These are phyloP conservation scores for Cryphonectria naterciae DNA, from an alignment of 2,329 filamentous ascomycete species.

Conservation along the genomic window DNA sequence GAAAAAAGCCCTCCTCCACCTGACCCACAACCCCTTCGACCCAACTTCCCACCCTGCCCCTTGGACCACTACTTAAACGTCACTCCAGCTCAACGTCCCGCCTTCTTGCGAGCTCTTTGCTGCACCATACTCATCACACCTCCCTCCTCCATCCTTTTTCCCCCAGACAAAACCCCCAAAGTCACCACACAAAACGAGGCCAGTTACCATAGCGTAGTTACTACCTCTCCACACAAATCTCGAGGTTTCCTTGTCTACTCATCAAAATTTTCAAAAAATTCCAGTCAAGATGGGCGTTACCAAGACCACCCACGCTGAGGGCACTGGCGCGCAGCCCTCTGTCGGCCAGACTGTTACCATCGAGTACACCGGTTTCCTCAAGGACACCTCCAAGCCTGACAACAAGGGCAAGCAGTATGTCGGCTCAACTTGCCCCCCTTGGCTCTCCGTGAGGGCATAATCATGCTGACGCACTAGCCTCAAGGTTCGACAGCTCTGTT, in stretches of 20 bases:
- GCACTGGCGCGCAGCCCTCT: slow-evolving; percentile 65
- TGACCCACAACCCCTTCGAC: slow-evolving; percentile 22
- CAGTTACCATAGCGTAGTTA: slow-evolving; percentile 7
- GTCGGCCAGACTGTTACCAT: slow-evolving; percentile 78
- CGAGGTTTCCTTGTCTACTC: slow-evolving; percentile 19
- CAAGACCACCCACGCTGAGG: slow-evolving; percentile 66
- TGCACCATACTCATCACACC: slow-evolving; percentile 1
- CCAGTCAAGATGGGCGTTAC: slow-evolving; percentile 69
- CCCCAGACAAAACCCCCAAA: not conserved
- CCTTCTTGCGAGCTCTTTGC: slow-evolving; percentile 12
- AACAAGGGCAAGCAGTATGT: slow-evolving; percentile 74
- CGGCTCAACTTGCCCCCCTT: not conserved
- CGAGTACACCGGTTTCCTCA: slow-evolving; percentile 88
- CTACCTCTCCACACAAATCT: slow-evolving; percentile 18
- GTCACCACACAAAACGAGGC: slow-evolving; percentile 21
- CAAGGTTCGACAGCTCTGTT: slow-evolving; percentile 87
- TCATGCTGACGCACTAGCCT: slow-evolving; percentile 31
- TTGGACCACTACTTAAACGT: slow-evolving; percentile 14
- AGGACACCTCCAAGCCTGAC: slow-evolving; percentile 63
- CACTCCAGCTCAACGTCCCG: slow-evolving; percentile 10
- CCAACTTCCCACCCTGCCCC: slow-evolving; percentile 14
- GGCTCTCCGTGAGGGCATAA: slow-evolving; percentile 18
- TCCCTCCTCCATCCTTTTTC: not conserved
- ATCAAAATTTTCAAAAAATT: slow-evolving; percentile 13
- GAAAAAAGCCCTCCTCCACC: slow-evolving; percentile 23